A percentile compares a stretch with the other conserved stretches of the same genome.
phyloP scores from a whole-genome alignment of 345 rosid genomes.

The Dimocarpus longan region DNA sequence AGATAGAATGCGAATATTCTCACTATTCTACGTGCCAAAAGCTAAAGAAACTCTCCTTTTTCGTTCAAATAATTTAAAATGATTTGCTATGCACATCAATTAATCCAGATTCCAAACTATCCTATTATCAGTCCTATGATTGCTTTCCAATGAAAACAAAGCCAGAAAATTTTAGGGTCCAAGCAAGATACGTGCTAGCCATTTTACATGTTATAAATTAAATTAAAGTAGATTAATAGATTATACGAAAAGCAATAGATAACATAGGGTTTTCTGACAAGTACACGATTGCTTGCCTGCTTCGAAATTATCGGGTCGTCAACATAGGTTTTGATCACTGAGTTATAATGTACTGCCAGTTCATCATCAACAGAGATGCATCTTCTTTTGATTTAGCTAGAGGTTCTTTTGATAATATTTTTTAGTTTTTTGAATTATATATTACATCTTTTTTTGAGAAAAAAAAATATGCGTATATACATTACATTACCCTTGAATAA shows the following conservation, averaged over 20 bases:
- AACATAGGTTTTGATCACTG: neutral
- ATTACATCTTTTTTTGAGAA: too few species aligned
- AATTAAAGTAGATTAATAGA: neutral
- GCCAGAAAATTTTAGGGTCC: neutral
- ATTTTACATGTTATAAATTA: neutral
- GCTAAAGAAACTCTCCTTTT: neutral
- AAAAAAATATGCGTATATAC: neutral
- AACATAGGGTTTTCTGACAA: neutral
- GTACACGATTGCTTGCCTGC: neutral
- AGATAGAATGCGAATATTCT: constrained; percentile 3
- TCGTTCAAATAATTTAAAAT: neutral
- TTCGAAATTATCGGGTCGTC: constrained; percentile 7
- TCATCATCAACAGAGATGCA: neutral
- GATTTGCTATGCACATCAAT: neutral
- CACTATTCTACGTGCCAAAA: constrained; percentile 9
- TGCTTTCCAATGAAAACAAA: constrained; percentile 15
- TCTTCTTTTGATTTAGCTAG: too few species aligned
- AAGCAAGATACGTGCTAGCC: neutral
- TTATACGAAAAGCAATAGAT: neutral
- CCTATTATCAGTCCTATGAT: neutral
- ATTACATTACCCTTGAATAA: neutral
- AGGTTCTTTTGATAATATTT: neutral
- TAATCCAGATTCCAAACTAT: constrained; percentile 16
- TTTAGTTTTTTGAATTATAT: neutral
- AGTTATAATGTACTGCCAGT: neutral